Evolutionary conservation across 495 filamentous ascomycete genomes (phyloP).

Genomic region (Talaromyces thailandensis): DNA sequence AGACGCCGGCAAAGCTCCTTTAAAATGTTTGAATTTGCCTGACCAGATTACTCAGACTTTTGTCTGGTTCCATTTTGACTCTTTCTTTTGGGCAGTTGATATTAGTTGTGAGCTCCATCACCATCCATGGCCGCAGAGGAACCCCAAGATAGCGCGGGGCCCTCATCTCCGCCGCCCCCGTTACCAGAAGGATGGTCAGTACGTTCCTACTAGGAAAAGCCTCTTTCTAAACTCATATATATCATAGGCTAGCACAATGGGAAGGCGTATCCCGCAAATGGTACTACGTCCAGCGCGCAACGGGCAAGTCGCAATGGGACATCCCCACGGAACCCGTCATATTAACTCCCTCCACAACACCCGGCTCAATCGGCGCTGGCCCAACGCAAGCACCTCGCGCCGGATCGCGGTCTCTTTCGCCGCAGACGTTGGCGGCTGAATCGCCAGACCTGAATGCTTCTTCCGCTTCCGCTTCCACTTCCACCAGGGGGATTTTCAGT

Average conservation of each 20-base stretch:
- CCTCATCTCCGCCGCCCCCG: conserved; percentile 58
- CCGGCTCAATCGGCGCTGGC: conserved; percentile 21
- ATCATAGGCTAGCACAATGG: conserved; percentile 73
- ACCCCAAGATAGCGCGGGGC: conserved; percentile 57
- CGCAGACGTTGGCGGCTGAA: conserved; percentile 8
- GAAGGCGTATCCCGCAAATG: conserved; percentile 64
- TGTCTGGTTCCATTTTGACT: neutral
- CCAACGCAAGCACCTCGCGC: conserved; percentile 19
- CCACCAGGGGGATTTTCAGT: neutral
- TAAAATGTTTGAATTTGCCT: neutral
- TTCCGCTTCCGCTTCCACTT: neutral
- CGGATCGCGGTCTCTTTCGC: conserved; percentile 13
- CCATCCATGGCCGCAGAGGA: conserved; percentile 22
- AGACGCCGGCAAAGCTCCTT: neutral
- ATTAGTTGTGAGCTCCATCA: neutral
- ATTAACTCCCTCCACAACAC: conserved; percentile 30
- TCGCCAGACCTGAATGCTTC: conserved; percentile 11
- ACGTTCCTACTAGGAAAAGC: neutral
- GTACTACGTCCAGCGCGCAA: conserved; percentile 72
- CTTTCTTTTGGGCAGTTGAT: neutral
- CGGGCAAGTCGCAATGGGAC: conserved; percentile 70
- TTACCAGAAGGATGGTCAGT: conserved; percentile 63
- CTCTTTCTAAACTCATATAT: neutral
- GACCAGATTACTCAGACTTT: neutral
- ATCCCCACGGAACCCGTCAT: conserved; percentile 55